Conservation (phyloP, 1,284 basidiomycete species). For the Ceratobasidium sp. region DNA sequence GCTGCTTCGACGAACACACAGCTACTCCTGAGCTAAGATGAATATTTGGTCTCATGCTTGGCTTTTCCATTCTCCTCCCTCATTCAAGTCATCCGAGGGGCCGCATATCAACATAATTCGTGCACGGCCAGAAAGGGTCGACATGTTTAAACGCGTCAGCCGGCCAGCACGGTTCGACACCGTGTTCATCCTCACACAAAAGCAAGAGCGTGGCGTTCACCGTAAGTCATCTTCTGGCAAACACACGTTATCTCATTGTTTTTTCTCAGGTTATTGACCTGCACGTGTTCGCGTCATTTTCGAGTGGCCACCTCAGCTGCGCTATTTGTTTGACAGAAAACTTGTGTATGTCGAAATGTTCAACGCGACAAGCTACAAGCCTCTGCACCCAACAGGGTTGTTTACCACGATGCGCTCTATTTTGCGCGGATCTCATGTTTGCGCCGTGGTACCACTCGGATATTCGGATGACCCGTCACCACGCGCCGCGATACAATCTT, state of each 20-base stretch:
- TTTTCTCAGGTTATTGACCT: slow-evolving; percentile 5
- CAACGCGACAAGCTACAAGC: neutral
- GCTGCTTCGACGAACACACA: neutral
- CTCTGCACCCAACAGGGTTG: neutral
- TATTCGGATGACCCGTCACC: slow-evolving; percentile 23
- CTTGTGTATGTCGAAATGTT: slow-evolving; percentile 35
- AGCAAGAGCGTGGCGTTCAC: neutral
- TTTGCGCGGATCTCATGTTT: neutral
- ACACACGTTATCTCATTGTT: neutral
- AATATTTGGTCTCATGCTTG: neutral
- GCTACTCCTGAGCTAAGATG: neutral
- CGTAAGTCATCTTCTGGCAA: neutral
- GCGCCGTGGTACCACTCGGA: slow-evolving; percentile 2
- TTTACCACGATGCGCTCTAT: neutral
- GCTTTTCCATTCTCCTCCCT: slow-evolving; percentile 13
- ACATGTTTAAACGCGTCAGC: neutral
- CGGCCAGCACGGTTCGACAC: no score
- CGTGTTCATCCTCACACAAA: neutral
- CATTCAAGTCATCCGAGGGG: slow-evolving; percentile 11
- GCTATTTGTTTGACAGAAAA: neutral
- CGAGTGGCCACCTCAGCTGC: neutral
- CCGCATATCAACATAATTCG: slow-evolving; percentile 5
- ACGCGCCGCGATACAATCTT: neutral
- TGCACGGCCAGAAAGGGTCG: neutral
- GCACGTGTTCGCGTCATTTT: slow-evolving; percentile 25